Conservation (phyloP, 257 asterid genomes). For the Buddleja alternifolia region DNA sequence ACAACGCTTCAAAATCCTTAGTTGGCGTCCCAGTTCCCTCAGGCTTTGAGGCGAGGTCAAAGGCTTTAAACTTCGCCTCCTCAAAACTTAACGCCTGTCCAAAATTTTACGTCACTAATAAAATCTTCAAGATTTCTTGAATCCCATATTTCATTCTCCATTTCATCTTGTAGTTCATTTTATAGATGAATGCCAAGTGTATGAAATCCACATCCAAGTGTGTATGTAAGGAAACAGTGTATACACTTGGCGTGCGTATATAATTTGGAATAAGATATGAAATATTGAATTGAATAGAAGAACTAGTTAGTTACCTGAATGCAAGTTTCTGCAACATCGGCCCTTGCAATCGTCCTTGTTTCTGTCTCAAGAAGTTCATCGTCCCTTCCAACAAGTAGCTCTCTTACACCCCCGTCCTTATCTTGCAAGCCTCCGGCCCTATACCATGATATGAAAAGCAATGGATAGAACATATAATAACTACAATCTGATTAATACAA, state of each 20-base stretch:
- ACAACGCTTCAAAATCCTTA: slow-evolving; percentile 81
- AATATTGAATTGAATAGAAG: too few species aligned
- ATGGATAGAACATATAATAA: neutral
- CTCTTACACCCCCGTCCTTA: slow-evolving; percentile 86
- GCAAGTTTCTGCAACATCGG: slow-evolving; percentile 94
- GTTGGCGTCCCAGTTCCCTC: slow-evolving; percentile 87
- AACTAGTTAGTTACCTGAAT: slow-evolving; percentile 58
- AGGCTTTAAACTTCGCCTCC: slow-evolving; percentile 82
- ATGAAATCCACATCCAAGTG: too few species aligned
- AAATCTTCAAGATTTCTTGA: neutral
- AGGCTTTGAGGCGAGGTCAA: slow-evolving; percentile 87
- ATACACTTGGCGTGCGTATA: too few species aligned
- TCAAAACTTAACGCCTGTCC: slow-evolving; percentile 77
- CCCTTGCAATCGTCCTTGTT: slow-evolving; percentile 69
- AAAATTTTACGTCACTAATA: slow-evolving; percentile 16
- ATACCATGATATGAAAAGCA: slow-evolving; percentile 17
- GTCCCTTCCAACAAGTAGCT: slow-evolving; percentile 81
- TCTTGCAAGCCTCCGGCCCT: slow-evolving; percentile 99
- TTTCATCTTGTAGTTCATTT: too few species aligned
- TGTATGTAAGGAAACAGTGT: too few species aligned
- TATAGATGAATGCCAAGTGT: too few species aligned
- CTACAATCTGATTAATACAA: neutral
- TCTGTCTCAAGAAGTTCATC: slow-evolving; percentile 90
- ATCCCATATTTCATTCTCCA: too few species aligned
- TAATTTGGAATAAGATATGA: neutral